Base-by-base conservation (phyloP, 495 filamentous ascomycete genomes). In the Hamigera avellanea region DNA sequence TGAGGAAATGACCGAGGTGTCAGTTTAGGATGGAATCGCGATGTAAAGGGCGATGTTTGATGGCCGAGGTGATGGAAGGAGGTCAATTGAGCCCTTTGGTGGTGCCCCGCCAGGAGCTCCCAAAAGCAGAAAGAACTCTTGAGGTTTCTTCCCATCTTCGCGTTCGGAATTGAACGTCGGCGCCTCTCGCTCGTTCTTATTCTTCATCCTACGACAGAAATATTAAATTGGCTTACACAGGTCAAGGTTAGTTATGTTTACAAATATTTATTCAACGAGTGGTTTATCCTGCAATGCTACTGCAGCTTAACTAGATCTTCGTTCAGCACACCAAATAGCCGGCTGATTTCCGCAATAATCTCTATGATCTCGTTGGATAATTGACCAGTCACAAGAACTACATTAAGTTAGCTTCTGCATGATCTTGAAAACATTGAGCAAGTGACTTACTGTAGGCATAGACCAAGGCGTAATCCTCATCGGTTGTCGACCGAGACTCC, bases 241-340 rank as follows among this genome's bases (percentile, higher is more conserved):
- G 21, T 9, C 21, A 12, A 26, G 7, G 7, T 26, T 26, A 26
- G 7, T 7, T 26, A 26, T 12, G 19, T 17, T 19, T 13, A 13
- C 14, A 33, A 19, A 39, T 36, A 33, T 30, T 15, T 6, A 4
- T 13, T 13, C 28, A 15, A 30, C n/a, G 14, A 12, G 6, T 30
- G 5, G 28, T 30, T 23, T 4, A 4, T 27, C 8, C 14, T 8
- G 16, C n/a, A n/a, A 23, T 30, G 17, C 27, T 58, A 79, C 52
- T 81, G 70, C 40, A 93, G 53, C 46, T 83, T 68, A 41, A 91
- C 54, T 32, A 71, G 62, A 44, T 89, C 81, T 53, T 87, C 83
- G 52, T 79, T 66, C 34, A 93, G 49, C 26, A 81, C 71, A 0
- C 87, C 87, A 65, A 86, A 94, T 8, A 73, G 50, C 30, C 50